Percentiles rank a stretch among this genome's conserved stretches.
phyloP scores from a whole-genome alignment of 2,329 filamentous ascomycete species.

The Xylariaceae sp. region DNA sequence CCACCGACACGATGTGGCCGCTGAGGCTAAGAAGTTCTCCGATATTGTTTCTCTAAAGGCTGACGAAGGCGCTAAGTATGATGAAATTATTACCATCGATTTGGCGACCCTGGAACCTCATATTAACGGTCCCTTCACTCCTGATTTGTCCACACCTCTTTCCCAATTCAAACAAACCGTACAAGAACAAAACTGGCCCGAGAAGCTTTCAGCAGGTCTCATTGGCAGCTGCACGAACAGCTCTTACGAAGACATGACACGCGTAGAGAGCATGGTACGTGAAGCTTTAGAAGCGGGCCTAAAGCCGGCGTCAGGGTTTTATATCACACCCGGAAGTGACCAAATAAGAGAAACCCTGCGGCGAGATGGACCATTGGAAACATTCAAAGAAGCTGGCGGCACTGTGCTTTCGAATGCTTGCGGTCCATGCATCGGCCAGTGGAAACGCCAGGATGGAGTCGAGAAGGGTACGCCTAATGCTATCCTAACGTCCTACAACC shows the following conservation, averaged over 20 bases:
- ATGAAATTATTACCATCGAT: conserved; percentile 86
- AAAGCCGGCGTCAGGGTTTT: conserved; percentile 85
- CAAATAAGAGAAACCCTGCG: conserved; percentile 94
- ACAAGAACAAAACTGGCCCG: conserved; percentile 81
- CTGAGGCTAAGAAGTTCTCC: conserved; percentile 54
- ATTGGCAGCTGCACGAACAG: conserved; percentile 99
- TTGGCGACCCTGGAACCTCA: conserved; percentile 87
- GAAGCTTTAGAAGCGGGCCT: conserved; percentile 87
- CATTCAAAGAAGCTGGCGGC: conserved; percentile 82
- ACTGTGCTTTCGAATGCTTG: conserved; percentile 92
- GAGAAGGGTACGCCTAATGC: conserved; percentile 84
- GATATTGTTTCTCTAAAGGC: conserved; percentile 61
- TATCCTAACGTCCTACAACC: conserved; percentile 96
- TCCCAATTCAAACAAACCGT: conserved; percentile 86
- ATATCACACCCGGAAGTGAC: conserved; percentile 93
- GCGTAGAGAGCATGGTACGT: conserved; percentile 86
- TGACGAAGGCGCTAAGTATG: conserved; percentile 79
- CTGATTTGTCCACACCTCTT: conserved; percentile 87
- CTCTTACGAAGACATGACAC: conserved; percentile 98
- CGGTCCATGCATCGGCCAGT: conserved; percentile 90
- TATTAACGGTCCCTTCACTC: conserved; percentile 96
- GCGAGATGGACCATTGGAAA: conserved; percentile 79
- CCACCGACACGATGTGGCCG: conserved; percentile 68
- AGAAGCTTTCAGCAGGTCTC: conserved; percentile 83
- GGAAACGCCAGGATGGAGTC: conserved; percentile 85